These are phyloP conservation scores for Biscogniauxia mediterranea DNA, from an alignment of 2,329 filamentous ascomycete species.

Conservation along the genomic window DNA sequence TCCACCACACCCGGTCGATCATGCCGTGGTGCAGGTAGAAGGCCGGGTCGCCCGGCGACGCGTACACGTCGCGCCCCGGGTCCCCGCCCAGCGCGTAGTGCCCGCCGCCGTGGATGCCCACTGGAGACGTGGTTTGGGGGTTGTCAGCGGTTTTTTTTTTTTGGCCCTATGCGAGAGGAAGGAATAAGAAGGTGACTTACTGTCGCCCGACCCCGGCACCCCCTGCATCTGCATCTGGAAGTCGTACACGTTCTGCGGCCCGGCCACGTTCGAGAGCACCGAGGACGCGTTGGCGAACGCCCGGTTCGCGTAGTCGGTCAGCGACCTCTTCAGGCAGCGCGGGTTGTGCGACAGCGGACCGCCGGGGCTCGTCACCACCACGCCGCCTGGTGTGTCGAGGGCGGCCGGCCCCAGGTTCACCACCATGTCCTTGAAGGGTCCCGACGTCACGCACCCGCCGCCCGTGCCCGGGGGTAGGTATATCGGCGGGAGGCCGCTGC, in stretches of 20 bases:
- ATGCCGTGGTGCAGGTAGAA: constrained; percentile 26
- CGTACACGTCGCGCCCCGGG: constrained; percentile 21
- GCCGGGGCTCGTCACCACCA: constrained; percentile 11
- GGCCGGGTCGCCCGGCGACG: constrained; percentile 19
- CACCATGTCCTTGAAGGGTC: constrained; percentile 38
- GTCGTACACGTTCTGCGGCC: constrained; percentile 24
- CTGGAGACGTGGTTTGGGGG: no score
- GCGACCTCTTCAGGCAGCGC: constrained; percentile 33
- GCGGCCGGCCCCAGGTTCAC: constrained; percentile 31
- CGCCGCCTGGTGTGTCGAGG: constrained; percentile 20
- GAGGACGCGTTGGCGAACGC: constrained; percentile 27
- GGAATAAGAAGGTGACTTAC: no score
- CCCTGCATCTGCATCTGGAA: constrained; percentile 39
- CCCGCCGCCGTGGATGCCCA: constrained; percentile 30
- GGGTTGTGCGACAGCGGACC: constrained; percentile 33
- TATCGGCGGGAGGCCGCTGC: constrained; percentile 7
- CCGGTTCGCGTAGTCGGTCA: constrained; percentile 23
- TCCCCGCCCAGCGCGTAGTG: constrained; percentile 33
- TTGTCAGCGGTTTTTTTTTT: no score
- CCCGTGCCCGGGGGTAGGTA: constrained; percentile 42
- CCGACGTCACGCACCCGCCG: constrained; percentile 47
- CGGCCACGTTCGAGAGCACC: constrained; percentile 16
- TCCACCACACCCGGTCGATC: constrained; percentile 17
- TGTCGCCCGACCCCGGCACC: constrained; percentile 19
- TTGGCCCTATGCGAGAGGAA: no score